Percentiles rank a stretch among this genome's conserved stretches.
These are phyloP conservation scores for Macrotyloma uniflorum DNA, from an alignment of 306 rosid species.

Conservation along the genomic window DNA sequence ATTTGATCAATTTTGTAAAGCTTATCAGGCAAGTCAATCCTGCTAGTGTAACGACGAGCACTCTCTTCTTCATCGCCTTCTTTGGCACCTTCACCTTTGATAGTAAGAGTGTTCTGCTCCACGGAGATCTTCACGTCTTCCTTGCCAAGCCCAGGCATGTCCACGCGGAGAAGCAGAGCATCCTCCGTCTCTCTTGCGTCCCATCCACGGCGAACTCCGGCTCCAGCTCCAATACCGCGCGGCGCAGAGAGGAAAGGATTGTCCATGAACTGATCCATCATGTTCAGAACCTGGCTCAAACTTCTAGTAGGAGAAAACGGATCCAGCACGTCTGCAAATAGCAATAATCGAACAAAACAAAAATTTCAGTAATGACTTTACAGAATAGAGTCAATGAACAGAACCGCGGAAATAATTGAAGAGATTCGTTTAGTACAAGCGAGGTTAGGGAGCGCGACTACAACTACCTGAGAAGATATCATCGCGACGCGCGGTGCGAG, in stretches of 20 bases:
- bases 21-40: slow-evolving; percentile 63
- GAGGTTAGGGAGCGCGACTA: slow-evolving; percentile 23
- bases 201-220: slow-evolving; percentile 65
- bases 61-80: slow-evolving; percentile 51
- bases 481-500: slow-evolving; percentile 34
- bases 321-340: slow-evolving; percentile 62
- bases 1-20: slow-evolving; percentile 59
- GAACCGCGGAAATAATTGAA: neutral
- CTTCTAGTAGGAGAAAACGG: slow-evolving; percentile 73
- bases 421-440: neutral
- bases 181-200: slow-evolving; percentile 66
- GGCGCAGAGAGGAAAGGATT: slow-evolving; percentile 57
- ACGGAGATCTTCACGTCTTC: slow-evolving; percentile 71
- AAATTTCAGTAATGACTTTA: neutral
- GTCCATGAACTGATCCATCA: slow-evolving; percentile 77
- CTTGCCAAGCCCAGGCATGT: slow-evolving; percentile 77
- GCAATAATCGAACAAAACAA: no score
- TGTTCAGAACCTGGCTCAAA: slow-evolving; percentile 75
- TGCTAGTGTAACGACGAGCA: slow-evolving; percentile 48
- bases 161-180: slow-evolving; percentile 60
- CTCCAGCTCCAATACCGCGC: slow-evolving; percentile 56
- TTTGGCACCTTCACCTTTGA: slow-evolving; percentile 60
- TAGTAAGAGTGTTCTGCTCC: slow-evolving; percentile 66
- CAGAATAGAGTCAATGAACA: no score
- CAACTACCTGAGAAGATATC: slow-evolving; percentile 52